Evolutionary conservation across 2,329 filamentous ascomycete genomes (phyloP), one percentile per base, ranked within the genome.

Genomic region (Pseudocercospora eumusae): DNA sequence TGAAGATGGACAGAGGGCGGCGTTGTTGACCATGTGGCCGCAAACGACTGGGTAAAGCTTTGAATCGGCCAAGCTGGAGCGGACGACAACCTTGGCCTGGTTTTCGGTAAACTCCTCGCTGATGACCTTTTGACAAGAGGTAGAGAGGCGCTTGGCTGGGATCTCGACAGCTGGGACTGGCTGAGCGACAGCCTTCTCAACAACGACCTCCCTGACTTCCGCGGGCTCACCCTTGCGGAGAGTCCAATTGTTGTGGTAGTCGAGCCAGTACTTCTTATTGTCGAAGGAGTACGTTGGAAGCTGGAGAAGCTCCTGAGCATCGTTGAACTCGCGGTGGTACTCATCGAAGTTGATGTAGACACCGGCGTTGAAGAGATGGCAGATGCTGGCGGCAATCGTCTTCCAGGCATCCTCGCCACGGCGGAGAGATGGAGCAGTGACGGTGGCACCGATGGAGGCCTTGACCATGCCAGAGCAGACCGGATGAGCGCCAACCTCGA

Each of bases 401-500:
- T 85, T 86, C 82, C 86, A 90, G 21, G 84, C 79, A 62, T 84
- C 78, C 70, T 89, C 86, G 47, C 81, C 83, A 61, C 86, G 84
- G 31, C 85, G 85, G 10, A 90, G 78, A 2, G 87, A 86, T 2
- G 86, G 82, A 10, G 84, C 81, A 13, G 84, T 82, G 44, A 83
- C 79, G 25, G 82, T 83, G 9, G 80, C 77, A 25, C 83, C 83
- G 58, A 89, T 81, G 4, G 83, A 85, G 15, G 84, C 82, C 78
- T 88, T 88, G 66, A 91, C 82, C 82, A 92, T 87, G 62, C 83
- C 83, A 49, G 83, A 82, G 74, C 85, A 89, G 13, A 91, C 84
- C 0, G 88, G 88, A 69, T 91, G 87, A 40, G 89, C 88, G n/a
- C 89, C 89, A 65, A 92, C 78, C 73, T 92, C 89, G 60, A 92